Evolutionary conservation across 2,329 filamentous ascomycete genomes (phyloP).

Genomic region (Scorias spongiosa): DNA sequence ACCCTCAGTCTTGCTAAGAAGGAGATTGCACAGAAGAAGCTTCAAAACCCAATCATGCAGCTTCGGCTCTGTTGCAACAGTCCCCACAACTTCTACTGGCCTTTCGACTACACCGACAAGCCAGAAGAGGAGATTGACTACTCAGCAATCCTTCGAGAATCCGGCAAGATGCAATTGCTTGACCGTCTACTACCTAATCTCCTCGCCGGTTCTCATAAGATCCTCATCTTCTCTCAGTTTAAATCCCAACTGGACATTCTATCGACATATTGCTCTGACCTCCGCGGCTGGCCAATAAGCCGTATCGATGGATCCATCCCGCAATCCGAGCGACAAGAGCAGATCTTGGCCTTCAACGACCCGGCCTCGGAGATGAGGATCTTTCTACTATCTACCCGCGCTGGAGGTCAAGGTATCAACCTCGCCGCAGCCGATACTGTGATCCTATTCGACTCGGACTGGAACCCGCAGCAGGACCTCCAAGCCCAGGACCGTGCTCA

Average conservation of each 20-base stretch:
- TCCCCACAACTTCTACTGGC: conserved; percentile 93
- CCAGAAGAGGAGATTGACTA: conserved; percentile 44
- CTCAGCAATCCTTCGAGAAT: conserved; percentile 59
- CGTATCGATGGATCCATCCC: conserved; percentile 82
- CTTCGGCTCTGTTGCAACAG: conserved; percentile 83
- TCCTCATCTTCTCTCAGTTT: conserved; percentile 94
- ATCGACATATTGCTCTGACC: conserved; percentile 65
- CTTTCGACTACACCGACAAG: conserved; percentile 50
- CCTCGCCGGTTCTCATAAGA: conserved; percentile 64
- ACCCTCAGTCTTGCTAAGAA: conserved; percentile 68
- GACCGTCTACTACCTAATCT: conserved; percentile 70
- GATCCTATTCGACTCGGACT: conserved; percentile 77
- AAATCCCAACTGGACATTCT: conserved; percentile 86
- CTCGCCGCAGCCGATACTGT: conserved; percentile 84
- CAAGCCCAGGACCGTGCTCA: conserved; percentile 94
- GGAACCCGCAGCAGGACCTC: conserved; percentile 93
- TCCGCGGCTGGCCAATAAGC: conserved; percentile 67
- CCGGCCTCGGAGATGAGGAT: conserved; percentile 37
- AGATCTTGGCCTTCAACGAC: conserved; percentile 36
- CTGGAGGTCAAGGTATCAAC: conserved; percentile 91
- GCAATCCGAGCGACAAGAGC: conserved; percentile 41
- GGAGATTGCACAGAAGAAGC: conserved; percentile 78
- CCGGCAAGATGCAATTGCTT: conserved; percentile 89
- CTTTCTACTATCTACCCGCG: conserved; percentile 79
- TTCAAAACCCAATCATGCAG: conserved; percentile 87